Conservation (phyloP, 306 rosid genomes). For the Trifolium subterraneum region DNA sequence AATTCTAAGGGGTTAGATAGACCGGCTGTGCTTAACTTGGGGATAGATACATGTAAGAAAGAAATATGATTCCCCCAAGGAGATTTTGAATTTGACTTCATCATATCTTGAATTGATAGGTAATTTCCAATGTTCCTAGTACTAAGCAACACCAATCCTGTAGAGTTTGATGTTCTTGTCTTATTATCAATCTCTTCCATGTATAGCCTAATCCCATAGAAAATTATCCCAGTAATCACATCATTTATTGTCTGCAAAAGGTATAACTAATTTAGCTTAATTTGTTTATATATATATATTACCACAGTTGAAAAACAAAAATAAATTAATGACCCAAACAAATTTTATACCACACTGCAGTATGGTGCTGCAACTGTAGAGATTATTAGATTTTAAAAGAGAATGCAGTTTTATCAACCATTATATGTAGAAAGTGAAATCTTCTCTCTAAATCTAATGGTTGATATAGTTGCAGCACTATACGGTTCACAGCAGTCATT, state of each 20-base stretch:
- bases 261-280: neutral
- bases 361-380: neutral
- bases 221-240: conserved; percentile 50
- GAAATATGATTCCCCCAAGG: conserved; percentile 59
- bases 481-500: neutral
- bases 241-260: conserved; percentile 61
- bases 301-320: no score
- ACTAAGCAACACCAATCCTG: conserved; percentile 60
- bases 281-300: neutral
- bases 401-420: neutral
- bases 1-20: conserved; percentile 55
- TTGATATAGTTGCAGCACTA: neutral
- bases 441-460: neutral
- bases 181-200: conserved; percentile 52
- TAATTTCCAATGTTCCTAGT: conserved; percentile 55
- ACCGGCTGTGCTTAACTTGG: conserved; percentile 43
- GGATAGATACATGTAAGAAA: conserved; percentile 53
- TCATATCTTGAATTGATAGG: conserved; percentile 55
- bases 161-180: conserved; percentile 46
- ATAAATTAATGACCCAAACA: neutral
- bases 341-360: neutral
- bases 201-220: conserved; percentile 58
- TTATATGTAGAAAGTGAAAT: neutral
- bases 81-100: conserved; percentile 37
- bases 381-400: neutral